These are phyloP conservation scores for Penicillium cosmopolitanum DNA, from an alignment of 495 filamentous ascomycete genomes.

Conservation along the genomic window DNA sequence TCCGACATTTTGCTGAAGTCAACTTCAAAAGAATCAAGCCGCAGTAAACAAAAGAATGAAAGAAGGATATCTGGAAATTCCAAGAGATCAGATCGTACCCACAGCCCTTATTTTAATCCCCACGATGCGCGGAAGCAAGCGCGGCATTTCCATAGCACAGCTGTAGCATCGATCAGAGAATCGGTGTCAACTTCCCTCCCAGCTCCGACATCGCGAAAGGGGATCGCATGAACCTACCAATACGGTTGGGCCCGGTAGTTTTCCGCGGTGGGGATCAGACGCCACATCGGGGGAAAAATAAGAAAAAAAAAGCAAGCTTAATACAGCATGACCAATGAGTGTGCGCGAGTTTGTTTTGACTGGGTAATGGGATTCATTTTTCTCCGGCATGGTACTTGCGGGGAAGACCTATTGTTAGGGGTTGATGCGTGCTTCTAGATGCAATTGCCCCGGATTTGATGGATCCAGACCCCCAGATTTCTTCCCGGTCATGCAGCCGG, in stretches of 20 bases:
- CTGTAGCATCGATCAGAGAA: background rate
- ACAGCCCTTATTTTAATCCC: background rate
- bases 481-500: background rate
- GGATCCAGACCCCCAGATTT: background rate
- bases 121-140: background rate
- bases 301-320: conserved; percentile 5
- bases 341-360: background rate
- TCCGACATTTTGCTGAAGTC: conserved; percentile 9
- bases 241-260: conserved; percentile 7
- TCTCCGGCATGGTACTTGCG: background rate
- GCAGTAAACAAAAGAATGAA: background rate
- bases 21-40: background rate
- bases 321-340: conserved; percentile 1
- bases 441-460: background rate
- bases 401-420: background rate
- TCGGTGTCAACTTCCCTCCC: conserved; percentile 4
- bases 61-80: background rate
- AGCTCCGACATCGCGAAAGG: background rate
- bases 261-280: conserved; percentile 21
- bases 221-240: conserved; percentile 22
- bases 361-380: background rate
- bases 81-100: background rate
- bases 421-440: too few relatives aligned
- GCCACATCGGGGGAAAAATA: background rate
- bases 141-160: background rate